Conservation (phyloP, 176 grass and related monocot species). For the Phoenix dactylifera region DNA sequence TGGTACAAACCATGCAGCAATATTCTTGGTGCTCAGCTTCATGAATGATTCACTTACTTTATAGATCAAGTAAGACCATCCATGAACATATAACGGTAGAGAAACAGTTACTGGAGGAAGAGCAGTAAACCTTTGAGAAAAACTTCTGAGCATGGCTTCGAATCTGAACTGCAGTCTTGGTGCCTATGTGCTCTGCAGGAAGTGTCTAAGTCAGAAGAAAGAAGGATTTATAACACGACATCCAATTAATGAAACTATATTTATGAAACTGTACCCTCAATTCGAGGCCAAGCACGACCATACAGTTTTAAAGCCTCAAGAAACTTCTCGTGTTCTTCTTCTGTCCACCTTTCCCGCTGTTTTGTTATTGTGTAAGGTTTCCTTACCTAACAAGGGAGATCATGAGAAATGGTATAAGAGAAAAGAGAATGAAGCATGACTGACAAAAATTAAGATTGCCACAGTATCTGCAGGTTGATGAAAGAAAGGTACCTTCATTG, state of each 20-base stretch:
- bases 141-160: conserved; percentile 99
- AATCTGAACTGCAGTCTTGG: conserved; percentile 95
- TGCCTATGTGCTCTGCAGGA: conserved; percentile 82
- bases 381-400: conserved; percentile 31
- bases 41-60: neutral
- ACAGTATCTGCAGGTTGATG: conserved; percentile 1
- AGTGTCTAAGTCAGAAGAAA: conserved; percentile 32
- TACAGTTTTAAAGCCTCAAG: conserved; percentile 74
- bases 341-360: conserved; percentile 89
- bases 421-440: neutral
- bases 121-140: conserved; percentile 76
- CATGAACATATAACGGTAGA: conserved; percentile 4
- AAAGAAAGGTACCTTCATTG: conserved; percentile 41
- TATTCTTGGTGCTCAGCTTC: neutral
- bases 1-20: neutral
- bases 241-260: neutral
- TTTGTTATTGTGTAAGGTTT: conserved; percentile 89
- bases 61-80: neutral
- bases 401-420: too few species aligned
- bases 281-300: conserved; percentile 77
- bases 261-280: conserved; percentile 46
- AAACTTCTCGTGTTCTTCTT: conserved; percentile 81
- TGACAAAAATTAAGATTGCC: neutral
- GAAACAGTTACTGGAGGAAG: conserved; percentile 16
- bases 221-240: neutral